Percentiles rank a stretch among this genome's conserved stretches.
Evolutionary conservation across 73 alveolate species (phyloP).

Genomic region (Paramecium biaurelia): DNA sequence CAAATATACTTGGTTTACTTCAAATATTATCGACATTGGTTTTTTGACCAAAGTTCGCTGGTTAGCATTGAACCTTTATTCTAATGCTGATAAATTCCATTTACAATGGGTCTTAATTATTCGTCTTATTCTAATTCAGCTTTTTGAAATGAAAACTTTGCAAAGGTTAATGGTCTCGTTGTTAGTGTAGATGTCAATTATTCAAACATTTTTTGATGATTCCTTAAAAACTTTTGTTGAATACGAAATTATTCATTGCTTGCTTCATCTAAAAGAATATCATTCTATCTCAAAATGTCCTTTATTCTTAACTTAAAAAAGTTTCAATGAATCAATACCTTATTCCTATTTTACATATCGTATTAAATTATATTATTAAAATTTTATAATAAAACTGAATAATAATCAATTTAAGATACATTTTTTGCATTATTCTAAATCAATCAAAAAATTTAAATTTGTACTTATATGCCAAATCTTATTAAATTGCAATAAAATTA

Average conservation of each 20-base stretch:
- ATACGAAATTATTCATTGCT: background rate
- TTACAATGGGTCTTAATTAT: background rate
- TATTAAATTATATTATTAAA: background rate
- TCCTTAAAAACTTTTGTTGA: background rate
- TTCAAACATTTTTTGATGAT: background rate
- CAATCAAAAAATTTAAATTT: background rate
- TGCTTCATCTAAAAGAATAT: background rate
- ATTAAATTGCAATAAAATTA: background rate
- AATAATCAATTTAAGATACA: background rate
- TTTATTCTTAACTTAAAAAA: background rate
- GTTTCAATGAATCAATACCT: background rate
- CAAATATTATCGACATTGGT: background rate
- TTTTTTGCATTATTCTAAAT: background rate
- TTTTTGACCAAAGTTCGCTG: conserved; percentile 1
- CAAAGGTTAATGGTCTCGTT: conserved; percentile 7
- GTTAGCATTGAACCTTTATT: conserved; percentile 12
- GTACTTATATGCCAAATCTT: background rate
- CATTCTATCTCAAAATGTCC: background rate
- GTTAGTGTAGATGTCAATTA: background rate
- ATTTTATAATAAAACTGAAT: background rate
- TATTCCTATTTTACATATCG: background rate
- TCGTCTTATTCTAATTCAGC: conserved; percentile 1
- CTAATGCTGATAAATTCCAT: background rate
- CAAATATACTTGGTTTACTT: background rate
- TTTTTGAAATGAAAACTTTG: background rate